These are phyloP conservation scores for Comarum palustre DNA, from an alignment of 306 rosid genomes.

Conservation along the genomic window DNA sequence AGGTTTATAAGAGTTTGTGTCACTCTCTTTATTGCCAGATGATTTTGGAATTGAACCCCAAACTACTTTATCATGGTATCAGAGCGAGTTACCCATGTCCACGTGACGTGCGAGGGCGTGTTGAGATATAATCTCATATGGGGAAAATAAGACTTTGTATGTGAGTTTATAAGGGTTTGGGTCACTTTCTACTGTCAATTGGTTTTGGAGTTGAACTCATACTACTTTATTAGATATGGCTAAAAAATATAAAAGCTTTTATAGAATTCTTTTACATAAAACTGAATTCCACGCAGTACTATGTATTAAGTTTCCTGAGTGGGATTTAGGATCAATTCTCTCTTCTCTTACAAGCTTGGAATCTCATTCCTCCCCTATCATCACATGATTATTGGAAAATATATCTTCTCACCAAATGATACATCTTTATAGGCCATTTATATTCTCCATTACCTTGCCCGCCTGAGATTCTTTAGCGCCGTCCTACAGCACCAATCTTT, in stretches of 20 bases:
- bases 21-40: no score
- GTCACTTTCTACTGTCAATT: no score
- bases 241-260: slow-evolving; percentile 18
- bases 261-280: slow-evolving; percentile 26
- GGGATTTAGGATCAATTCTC: slow-evolving; percentile 38
- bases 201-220: no score
- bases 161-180: no score
- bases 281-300: slow-evolving; percentile 21
- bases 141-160: no score
- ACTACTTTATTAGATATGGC: no score
- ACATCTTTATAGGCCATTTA: slow-evolving; percentile 10
- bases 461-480: slow-evolving; percentile 3
- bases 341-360: slow-evolving; percentile 44
- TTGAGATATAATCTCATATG: no score
- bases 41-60: no score
- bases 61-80: no score
- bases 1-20: no score
- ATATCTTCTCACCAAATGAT: slow-evolving; percentile 11
- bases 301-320: slow-evolving; percentile 14
- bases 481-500: slow-evolving; percentile 1
- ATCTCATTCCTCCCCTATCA: slow-evolving; percentile 39
- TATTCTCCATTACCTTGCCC: slow-evolving; percentile 26
- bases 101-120: no score
- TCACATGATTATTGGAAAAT: slow-evolving; percentile 24
- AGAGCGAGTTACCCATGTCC: no score